These are phyloP conservation scores for Aureobasidium sp. DNA, from an alignment of 2,329 filamentous ascomycete genomes.

Conservation along the genomic window DNA sequence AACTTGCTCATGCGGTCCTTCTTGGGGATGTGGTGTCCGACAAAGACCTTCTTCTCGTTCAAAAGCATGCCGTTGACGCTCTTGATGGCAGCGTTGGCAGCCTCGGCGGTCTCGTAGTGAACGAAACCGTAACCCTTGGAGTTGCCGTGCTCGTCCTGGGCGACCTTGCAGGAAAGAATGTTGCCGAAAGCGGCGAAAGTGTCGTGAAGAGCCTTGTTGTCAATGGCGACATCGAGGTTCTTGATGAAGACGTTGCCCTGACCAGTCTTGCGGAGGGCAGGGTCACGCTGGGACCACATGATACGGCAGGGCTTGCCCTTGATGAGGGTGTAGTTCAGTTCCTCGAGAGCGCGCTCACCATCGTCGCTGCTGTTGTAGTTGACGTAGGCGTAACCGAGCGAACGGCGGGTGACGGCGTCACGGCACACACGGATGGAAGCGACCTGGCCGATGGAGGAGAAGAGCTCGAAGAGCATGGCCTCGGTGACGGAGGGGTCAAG, in stretches of 20 bases:
- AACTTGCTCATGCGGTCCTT: conserved; percentile 99
- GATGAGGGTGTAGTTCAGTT: conserved; percentile 99
- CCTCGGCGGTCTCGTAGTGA: conserved; percentile 98
- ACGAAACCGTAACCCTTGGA: conserved; percentile 99
- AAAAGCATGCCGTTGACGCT: conserved; percentile 99
- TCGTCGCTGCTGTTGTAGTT: conserved; percentile 98
- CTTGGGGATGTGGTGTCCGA: conserved; percentile 98
- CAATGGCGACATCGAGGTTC: conserved; percentile 96
- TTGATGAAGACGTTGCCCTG: conserved; percentile 99
- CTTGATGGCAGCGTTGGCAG: conserved; percentile 94
- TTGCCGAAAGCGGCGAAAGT: conserved; percentile 98
- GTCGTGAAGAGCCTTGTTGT: conserved; percentile 99
- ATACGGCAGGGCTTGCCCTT: conserved; percentile 98
- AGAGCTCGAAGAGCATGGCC: conserved; percentile 99
- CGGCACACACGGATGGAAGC: conserved; percentile 99
- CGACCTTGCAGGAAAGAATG: conserved; percentile 99
- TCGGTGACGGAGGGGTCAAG: conserved; percentile 96
- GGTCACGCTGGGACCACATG: conserved; percentile 99
- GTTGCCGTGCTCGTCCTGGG: conserved; percentile 90
- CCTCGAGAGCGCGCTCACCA: conserved; percentile 96
- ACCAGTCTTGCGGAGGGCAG: conserved; percentile 96
- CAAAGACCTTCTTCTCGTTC: conserved; percentile 99
- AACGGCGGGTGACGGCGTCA: conserved; percentile 96
- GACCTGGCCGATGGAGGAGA: conserved; percentile 97
- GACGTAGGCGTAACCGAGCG: conserved; percentile 97